These are phyloP conservation scores for Boeremia lycopersici DNA, from an alignment of 2,329 filamentous ascomycete species.

Conservation along the genomic window DNA sequence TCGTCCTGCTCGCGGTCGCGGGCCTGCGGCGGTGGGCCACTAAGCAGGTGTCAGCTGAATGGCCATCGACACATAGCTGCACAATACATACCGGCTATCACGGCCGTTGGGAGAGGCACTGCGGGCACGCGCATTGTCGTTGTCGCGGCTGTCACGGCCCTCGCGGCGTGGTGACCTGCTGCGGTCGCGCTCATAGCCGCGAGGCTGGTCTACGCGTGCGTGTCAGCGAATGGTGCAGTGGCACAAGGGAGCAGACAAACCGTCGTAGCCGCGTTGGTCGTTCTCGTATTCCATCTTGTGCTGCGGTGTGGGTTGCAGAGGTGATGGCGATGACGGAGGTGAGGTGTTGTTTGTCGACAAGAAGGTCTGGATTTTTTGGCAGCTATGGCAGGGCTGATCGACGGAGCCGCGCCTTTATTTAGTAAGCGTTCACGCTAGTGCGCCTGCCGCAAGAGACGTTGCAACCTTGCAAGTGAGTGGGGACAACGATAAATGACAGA, in stretches of 20 bases:
- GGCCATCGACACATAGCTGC: not conserved
- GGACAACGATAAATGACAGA: conserved; percentile 11
- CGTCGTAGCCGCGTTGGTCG: conserved; percentile 69
- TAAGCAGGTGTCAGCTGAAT: conserved; percentile 39
- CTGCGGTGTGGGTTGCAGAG: conserved; percentile 40
- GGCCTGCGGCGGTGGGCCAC: conserved; percentile 54
- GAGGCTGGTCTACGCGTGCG: conserved; percentile 59
- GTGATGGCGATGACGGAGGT: conserved; percentile 24
- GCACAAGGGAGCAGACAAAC: conserved; percentile 52
- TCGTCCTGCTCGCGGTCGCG: conserved; percentile 73
- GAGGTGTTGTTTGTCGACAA: conserved; percentile 30
- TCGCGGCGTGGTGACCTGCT: conserved; percentile 67
- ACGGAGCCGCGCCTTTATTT: conserved; percentile 37
- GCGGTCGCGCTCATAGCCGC: conserved; percentile 68
- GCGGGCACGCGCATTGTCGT: conserved; percentile 64
- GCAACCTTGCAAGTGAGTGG: conserved; percentile 31
- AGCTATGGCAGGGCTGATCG: conserved; percentile 37
- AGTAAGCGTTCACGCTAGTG: conserved; percentile 39
- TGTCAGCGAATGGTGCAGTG: conserved; percentile 25
- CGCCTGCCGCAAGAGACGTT: conserved; percentile 21
- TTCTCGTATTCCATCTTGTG: conserved; percentile 69
- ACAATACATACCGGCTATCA: conserved; percentile 44
- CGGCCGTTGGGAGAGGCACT: conserved; percentile 69
- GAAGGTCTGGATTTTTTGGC: conserved; percentile 36
- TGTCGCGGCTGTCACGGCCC: conserved; percentile 51